Base-by-base conservation (phyloP, 73 alveolate species). In the Breviolum minutum region DNA sequence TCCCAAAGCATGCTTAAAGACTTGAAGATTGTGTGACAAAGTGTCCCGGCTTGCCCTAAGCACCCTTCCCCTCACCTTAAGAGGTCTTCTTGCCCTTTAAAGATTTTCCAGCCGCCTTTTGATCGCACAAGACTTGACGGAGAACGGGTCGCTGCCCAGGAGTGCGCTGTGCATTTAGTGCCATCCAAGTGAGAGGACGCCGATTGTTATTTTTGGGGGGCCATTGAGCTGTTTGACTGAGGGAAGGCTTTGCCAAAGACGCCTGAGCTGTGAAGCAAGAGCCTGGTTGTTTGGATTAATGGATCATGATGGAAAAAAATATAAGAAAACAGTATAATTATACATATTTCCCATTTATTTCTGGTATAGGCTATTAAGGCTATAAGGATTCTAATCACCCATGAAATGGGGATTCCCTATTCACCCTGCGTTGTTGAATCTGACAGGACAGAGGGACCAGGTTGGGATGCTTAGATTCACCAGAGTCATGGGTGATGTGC, bases 111-210 rank as follows among this genome's bases (percentile, higher is more conserved):
- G 54, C 3, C 3, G 54, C 54, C 54, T 40, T 40, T 40, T 40
- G 5, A 40, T 40, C 0, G 54, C 54, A 40, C 54, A 40, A 40
- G 54, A 40, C 5, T 40, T 40, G 54, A 40, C 54, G 3, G 54
- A 40, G 54, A 40, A 40, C 0, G 54, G 54, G 54, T 40, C 54
- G 54, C 54, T 3, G 54, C 54, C 63, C 90, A 81, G 90, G 92
- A 19, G 92, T 83, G n/a, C 92, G 92, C n/a, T 83, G 92, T 62
- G 92, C 92, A 17, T 22, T 83, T 54, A 83, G 76, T 61, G 92
- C 92, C 60, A 83, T 83, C 20, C 92, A 83, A 83, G 92, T 83
- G 22, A 71, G 92, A 60, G 92, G 92, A 77, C 86, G 63, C 63
- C 86, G 16, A 8, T 8, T 30, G 29, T 60, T 7, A 30, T 8